Evolutionary conservation across 352 stramenopile species (phyloP).

Genomic region (Phytophthora tubulina): DNA sequence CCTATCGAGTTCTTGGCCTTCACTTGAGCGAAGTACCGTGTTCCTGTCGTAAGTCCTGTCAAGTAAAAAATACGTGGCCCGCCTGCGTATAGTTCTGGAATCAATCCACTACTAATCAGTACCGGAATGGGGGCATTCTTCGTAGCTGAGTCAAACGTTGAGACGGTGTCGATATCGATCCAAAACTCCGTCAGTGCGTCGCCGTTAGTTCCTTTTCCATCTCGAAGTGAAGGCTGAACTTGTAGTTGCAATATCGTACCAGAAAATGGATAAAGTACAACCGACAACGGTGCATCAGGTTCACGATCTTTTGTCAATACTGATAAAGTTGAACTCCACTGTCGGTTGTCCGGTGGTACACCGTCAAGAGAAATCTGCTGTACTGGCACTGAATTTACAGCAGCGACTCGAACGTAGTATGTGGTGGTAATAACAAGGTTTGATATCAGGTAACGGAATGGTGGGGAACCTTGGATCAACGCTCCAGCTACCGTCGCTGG

Average conservation of each 20-base stretch:
- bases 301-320: conserved; percentile 87
- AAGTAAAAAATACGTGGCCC: conserved; percentile 80
- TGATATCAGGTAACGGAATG: conserved; percentile 85
- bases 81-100: conserved; percentile 63
- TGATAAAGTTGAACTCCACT: conserved; percentile 89
- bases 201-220: conserved; percentile 65
- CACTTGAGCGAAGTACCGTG: conserved; percentile 90
- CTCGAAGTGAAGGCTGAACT: conserved; percentile 70
- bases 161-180: conserved; percentile 77
- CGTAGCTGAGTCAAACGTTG: conserved; percentile 75
- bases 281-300: conserved; percentile 75
- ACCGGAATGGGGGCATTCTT: conserved; percentile 62
- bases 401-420: conserved; percentile 94
- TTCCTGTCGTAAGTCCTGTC: conserved; percentile 74
- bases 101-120: conserved; percentile 20
- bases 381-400: conserved; percentile 89
- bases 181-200: conserved; percentile 68
- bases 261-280: conserved; percentile 70
- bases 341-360: conserved; percentile 89
- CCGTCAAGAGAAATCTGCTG: conserved; percentile 87
- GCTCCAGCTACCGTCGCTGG: conserved; percentile 62
- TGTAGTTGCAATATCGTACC: conserved; percentile 77
- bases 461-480: conserved; percentile 79
- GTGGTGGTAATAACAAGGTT: conserved; percentile 66
- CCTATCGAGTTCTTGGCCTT: conserved; percentile 77